phyloP scores from a whole-genome alignment of 176 grass and related monocot genomes.

The Juncus effusus region DNA sequence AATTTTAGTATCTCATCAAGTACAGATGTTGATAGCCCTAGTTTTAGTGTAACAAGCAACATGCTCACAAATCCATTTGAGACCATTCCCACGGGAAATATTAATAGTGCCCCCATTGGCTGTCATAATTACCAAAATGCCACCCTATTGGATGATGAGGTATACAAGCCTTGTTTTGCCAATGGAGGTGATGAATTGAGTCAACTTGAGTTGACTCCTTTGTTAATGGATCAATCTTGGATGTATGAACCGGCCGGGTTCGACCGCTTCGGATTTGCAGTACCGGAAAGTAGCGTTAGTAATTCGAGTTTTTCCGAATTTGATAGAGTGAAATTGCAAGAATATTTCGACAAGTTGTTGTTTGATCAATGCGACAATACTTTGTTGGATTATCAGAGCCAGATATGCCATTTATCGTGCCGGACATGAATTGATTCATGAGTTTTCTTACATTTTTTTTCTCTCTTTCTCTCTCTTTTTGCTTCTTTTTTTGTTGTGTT shows the following conservation, averaged over 20 bases:
- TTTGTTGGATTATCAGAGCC: conserved; percentile 48
- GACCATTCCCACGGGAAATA: conserved; percentile 19
- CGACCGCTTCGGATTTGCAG: conserved; percentile 44
- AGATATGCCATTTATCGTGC: conserved; percentile 50
- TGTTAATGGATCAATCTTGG: conserved; percentile 44
- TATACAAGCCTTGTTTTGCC: conserved; percentile 41
- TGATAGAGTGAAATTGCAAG: conserved; percentile 82
- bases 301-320: conserved; percentile 49
- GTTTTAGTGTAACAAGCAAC: conserved; percentile 9
- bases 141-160: conserved; percentile 34
- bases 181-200: conserved; percentile 13
- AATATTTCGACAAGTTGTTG: conserved; percentile 71
- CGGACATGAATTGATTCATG: conserved; percentile 17
- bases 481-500: conserved; percentile 32
- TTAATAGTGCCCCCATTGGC: conserved; percentile 12
- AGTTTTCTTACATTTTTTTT: conserved; percentile 30
- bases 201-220: background rate
- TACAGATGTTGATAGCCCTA: conserved; percentile 18
- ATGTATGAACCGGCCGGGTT: conserved; percentile 52
- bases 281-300: conserved; percentile 17
- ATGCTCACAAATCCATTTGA: background rate
- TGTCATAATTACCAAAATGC: conserved; percentile 26
- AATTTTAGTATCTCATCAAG: conserved; percentile 1
- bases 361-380: conserved; percentile 41
- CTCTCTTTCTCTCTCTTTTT: conserved; percentile 5